These are phyloP conservation scores for Dipteronia dyeriana DNA, from an alignment of 345 rosid species.

Conservation along the genomic window DNA sequence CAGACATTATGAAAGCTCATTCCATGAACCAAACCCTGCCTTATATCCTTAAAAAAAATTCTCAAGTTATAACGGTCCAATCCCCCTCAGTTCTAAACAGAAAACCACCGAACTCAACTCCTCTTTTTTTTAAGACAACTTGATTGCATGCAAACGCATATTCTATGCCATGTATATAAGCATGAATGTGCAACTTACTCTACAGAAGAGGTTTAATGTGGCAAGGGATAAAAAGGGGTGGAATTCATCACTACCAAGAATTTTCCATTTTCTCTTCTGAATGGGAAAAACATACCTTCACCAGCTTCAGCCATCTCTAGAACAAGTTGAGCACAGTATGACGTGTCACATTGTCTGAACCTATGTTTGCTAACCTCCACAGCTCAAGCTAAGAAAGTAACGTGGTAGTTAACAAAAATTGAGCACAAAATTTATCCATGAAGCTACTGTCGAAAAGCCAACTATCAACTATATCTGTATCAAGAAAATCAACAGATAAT, in stretches of 20 bases:
- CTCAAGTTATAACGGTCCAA: too few relatives aligned
- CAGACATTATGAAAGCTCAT: neutral
- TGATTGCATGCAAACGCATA: neutral
- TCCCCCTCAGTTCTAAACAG: too few relatives aligned
- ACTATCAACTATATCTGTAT: conserved; percentile 36
- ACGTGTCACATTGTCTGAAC: conserved; percentile 16
- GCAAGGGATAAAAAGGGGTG: neutral
- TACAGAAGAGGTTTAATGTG: neutral
- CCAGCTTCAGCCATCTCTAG: conserved; percentile 27
- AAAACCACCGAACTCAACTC: too few relatives aligned
- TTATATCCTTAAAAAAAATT: neutral
- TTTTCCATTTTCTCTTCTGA: conserved; percentile 12
- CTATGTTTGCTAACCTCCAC: conserved; percentile 32
- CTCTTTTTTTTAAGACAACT: neutral
- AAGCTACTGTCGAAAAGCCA: conserved; percentile 36
- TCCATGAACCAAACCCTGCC: neutral
- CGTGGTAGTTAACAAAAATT: conserved; percentile 32
- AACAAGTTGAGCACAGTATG: conserved; percentile 18
- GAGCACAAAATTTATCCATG: conserved; percentile 18
- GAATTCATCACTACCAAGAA: neutral
- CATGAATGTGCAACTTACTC: conserved; percentile 10
- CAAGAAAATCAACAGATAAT: conserved; percentile 39
- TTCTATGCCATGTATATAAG: neutral
- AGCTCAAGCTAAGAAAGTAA: conserved; percentile 34
- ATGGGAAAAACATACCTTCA: conserved; percentile 42